Conservation (phyloP, 257 asterid genomes). For the Jacaranda copaia region DNA sequence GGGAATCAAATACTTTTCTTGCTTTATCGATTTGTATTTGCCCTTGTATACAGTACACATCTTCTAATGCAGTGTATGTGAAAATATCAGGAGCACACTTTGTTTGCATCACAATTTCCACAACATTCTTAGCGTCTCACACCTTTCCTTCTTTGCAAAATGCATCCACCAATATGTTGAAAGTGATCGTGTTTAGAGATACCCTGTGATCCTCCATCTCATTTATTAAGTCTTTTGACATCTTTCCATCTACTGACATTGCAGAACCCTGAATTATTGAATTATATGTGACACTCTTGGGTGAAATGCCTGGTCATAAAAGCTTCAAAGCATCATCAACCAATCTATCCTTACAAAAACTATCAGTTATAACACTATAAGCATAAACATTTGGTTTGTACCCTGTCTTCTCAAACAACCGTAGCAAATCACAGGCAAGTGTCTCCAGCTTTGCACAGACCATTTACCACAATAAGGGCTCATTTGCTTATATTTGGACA, state of each 20-base stretch:
- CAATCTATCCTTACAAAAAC: slow-evolving; percentile 22
- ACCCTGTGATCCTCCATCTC: neutral
- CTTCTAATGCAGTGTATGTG: slow-evolving; percentile 25
- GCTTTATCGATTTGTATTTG: slow-evolving; percentile 35
- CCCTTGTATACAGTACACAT: slow-evolving; percentile 30
- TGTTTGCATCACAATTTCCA: slow-evolving; percentile 18
- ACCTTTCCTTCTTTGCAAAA: slow-evolving; percentile 22
- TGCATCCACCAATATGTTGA: neutral
- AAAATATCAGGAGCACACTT: slow-evolving; percentile 20
- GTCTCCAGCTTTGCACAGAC: neutral
- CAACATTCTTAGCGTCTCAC: slow-evolving; percentile 35
- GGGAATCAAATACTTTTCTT: slow-evolving; percentile 26
- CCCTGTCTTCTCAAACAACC: neutral
- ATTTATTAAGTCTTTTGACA: neutral
- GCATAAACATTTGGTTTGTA: neutral
- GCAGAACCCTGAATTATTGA: slow-evolving; percentile 13
- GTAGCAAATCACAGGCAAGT: neutral
- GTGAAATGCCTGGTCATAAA: neutral
- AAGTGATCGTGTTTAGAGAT: neutral
- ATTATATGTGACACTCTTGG: neutral
- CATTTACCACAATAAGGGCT: neutral
- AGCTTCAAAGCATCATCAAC: slow-evolving; percentile 11
- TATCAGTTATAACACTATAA: neutral
- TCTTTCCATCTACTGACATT: slow-evolving; percentile 17
- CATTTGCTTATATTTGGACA: too few species aligned